Evolutionary conservation across 768 basidiomycete genomes (phyloP).

Genomic region (Xanthoconium purpureum): DNA sequence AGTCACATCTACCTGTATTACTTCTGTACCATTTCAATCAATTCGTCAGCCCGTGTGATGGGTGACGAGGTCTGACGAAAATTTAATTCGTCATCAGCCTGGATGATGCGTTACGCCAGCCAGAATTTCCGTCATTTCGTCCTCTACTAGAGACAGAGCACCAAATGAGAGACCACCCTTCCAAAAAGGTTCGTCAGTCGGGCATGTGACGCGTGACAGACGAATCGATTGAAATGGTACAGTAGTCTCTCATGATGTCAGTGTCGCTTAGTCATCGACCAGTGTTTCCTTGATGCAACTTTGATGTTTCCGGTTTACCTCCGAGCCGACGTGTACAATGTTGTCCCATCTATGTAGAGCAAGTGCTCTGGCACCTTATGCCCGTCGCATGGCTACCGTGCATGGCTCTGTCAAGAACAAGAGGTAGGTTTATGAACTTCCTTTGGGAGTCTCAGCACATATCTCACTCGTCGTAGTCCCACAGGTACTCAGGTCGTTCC

Average conservation of each 20-base stretch:
- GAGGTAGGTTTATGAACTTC: slow-evolving; percentile 35
- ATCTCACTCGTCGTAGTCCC: slow-evolving; percentile 42
- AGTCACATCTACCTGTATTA: neutral
- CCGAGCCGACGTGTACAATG: slow-evolving; percentile 26
- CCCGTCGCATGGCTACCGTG: slow-evolving; percentile 45
- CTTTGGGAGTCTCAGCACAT: neutral
- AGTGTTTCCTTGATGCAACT: neutral
- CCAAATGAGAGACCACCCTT: no score
- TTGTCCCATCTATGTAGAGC: slow-evolving; percentile 20
- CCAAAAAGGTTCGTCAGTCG: no score
- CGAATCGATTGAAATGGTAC: no score
- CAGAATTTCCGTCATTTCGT: no score
- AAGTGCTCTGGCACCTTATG: slow-evolving; percentile 20
- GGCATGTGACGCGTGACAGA: no score
- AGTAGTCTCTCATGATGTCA: neutral
- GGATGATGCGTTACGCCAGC: no score
- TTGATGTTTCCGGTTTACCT: neutral
- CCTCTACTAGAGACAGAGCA: no score
- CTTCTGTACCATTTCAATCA: no score
- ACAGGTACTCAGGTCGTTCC: slow-evolving; percentile 46
- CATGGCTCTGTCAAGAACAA: slow-evolving; percentile 39
- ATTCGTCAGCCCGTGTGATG: no score
- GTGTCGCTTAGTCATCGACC: slow-evolving; percentile 16
- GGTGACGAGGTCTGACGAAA: no score
- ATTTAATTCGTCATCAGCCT: no score